A percentile compares a stretch with the other conserved stretches of the same genome.
These are phyloP conservation scores for Xylaria sp. DNA, from an alignment of 2,329 filamentous ascomycete genomes.

Conservation along the genomic window DNA sequence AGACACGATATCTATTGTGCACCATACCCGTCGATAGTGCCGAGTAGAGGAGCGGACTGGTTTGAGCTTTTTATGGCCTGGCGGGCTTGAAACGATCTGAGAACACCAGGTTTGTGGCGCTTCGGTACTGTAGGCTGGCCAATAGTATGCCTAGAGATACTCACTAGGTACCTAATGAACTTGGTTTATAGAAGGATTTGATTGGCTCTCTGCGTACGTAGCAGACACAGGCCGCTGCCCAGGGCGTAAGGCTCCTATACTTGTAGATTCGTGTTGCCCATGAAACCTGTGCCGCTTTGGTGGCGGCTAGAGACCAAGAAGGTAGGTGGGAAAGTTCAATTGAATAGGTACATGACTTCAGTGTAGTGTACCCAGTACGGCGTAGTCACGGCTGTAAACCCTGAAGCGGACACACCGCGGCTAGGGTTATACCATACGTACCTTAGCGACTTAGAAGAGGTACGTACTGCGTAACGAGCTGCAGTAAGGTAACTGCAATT, in stretches of 20 bases:
- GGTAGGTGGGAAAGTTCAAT: constrained; percentile 11
- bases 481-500: not conserved
- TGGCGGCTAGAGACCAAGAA: constrained; percentile 32
- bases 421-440: not conserved
- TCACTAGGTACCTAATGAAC: not conserved
- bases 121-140: not conserved
- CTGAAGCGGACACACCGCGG: constrained; percentile 11
- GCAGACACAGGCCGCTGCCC: constrained; percentile 1
- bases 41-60: not conserved
- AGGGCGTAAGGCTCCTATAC: not conserved
- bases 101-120: not conserved
- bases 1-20: too few relatives aligned
- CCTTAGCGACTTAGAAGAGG: too few relatives aligned
- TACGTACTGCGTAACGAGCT: not conserved
- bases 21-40: constrained; percentile 5
- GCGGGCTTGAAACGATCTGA: constrained; percentile 41
- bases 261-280: constrained; percentile 28
- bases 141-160: not conserved
- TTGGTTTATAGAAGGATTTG: constrained; percentile 18
- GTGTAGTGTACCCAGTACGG: too few relatives aligned
- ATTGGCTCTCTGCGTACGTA: constrained; percentile 39
- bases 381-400: not conserved
- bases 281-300: constrained; percentile 33
- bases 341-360: not conserved
- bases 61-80: constrained; percentile 38